These are phyloP conservation scores for Rhizoclosmatium globosum DNA, from an alignment of 192 early-diverging fungal genomes.

Conservation along the genomic window DNA sequence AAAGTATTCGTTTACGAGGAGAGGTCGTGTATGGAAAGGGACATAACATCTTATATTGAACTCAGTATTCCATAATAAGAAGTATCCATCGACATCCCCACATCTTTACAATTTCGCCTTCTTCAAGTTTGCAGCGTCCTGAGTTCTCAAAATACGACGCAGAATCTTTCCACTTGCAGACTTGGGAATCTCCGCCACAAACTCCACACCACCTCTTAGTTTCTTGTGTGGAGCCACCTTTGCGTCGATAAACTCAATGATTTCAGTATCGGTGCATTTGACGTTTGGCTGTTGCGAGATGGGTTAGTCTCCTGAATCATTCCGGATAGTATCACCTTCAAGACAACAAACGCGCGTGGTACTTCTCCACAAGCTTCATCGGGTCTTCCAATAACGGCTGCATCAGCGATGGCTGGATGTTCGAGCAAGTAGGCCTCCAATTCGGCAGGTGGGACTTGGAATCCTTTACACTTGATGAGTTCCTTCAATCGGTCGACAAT, in stretches of 20 bases:
- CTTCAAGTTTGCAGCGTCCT: constrained; percentile 56
- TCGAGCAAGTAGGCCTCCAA: constrained; percentile 75
- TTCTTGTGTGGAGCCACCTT: constrained; percentile 80
- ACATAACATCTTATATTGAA: too few species aligned
- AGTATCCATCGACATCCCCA: too few species aligned
- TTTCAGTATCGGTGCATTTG: constrained; percentile 52
- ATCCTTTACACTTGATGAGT: constrained; percentile 87
- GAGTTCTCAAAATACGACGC: constrained; percentile 70
- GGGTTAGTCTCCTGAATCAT: constrained; percentile 54
- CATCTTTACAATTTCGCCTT: constrained; percentile 13
- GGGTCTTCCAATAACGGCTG: constrained; percentile 52
- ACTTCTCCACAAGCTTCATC: constrained; percentile 67
- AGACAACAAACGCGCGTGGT: constrained; percentile 80
- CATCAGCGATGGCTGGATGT: constrained; percentile 72
- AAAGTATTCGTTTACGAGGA: too few species aligned
- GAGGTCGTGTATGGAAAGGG: too few species aligned
- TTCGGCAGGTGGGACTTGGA: constrained; percentile 84
- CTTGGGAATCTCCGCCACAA: constrained; percentile 79
- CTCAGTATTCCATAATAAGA: too few species aligned
- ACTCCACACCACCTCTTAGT: constrained; percentile 77
- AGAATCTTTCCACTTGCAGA: constrained; percentile 87
- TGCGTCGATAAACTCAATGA: constrained; percentile 63
- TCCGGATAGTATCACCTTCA: constrained; percentile 43
- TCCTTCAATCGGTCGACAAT: constrained; percentile 84
- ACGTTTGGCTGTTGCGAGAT: constrained; percentile 59